Evolutionary conservation across 345 rosid genomes (phyloP).

Genomic region (Brassica cretica): DNA sequence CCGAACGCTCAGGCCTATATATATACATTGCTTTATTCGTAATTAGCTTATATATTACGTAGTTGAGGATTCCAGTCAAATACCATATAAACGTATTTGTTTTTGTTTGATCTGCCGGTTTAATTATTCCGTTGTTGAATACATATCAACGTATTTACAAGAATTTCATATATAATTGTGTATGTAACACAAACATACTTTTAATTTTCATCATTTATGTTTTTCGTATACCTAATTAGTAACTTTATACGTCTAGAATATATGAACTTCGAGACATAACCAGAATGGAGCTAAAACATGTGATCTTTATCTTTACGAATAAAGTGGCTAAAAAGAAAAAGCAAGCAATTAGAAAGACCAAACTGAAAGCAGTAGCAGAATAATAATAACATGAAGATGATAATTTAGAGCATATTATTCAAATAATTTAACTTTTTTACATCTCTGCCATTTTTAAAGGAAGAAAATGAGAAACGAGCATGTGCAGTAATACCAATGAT

Average conservation of each 20-base stretch:
- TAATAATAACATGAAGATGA: conserved; percentile 9
- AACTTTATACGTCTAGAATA: conserved; percentile 1
- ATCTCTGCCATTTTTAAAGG: conserved; percentile 19
- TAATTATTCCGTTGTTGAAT: not conserved
- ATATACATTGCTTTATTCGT: not conserved
- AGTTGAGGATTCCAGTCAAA: not conserved
- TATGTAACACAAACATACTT: conserved; percentile 12
- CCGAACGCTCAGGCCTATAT: too few species aligned
- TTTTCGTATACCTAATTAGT: not conserved
- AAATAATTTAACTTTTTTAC: conserved; percentile 3
- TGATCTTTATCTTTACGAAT: conserved; percentile 44
- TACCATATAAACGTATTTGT: not conserved
- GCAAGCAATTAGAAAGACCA: conserved; percentile 31
- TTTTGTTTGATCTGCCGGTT: not conserved
- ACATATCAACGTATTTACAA: not conserved
- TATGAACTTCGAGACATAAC: conserved; percentile 24
- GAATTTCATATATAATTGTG: not conserved
- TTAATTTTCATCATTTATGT: not conserved
- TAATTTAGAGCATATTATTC: conserved; percentile 27
- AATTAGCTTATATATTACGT: not conserved
- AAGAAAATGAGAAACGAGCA: conserved; percentile 15
- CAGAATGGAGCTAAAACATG: conserved; percentile 40
- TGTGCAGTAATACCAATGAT: conserved; percentile 27
- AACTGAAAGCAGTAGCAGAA: conserved; percentile 28
- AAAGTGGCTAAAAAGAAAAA: conserved; percentile 37